Evolutionary conservation across 2,329 filamentous ascomycete genomes (phyloP), one percentile per base, ranked within the genome.

Genomic region (Colletotrichum sp.): DNA sequence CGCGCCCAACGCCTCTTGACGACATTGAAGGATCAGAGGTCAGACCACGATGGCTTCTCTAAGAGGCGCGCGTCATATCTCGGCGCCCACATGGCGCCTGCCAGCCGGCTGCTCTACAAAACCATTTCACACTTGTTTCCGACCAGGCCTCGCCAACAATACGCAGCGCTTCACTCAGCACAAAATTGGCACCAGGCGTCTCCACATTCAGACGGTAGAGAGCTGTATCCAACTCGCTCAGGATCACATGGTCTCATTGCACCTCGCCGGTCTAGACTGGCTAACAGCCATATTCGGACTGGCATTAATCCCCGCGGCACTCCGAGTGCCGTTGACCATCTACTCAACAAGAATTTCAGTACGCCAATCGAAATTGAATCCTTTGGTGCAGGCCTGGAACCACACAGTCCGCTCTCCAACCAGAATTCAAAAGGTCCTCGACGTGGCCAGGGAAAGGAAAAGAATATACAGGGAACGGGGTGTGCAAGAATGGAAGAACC

Each of bases 201-300:
- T 87, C 72, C 84, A 86, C 67, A 77, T 86, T 71, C 78, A 80
- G 61, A 78, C 82, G 52, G 75, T 80, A 34, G 74, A 85, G 24
- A 81, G 66, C 8, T 24, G 34, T 5, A 66, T 76, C 12, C 69
- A 73, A 28, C 3, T 52, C 18, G 30, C 58, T 15, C 57, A 73
- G n/a, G 52, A 66, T 21, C 26, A 26, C 21, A 48, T 76, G 26
- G 12, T 72, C 21, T 13, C 82, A 61, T 69, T 88, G 12, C 90
- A 92, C 79, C 72, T 75, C 28, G 55, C 79, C 28, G 85, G 86
- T 48, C 80, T 88, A 2, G 89, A 90, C 2, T 92, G 90, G 90
- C 91, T 85, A 78, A 52, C 43, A 52, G 43, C 43, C 43, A 52
- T 52, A 21, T 12, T 21, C 43, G 43, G 43, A 52, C 43, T 89